phyloP scores from a whole-genome alignment of 495 filamentous ascomycete species.

The Penicillium samsonianum region DNA sequence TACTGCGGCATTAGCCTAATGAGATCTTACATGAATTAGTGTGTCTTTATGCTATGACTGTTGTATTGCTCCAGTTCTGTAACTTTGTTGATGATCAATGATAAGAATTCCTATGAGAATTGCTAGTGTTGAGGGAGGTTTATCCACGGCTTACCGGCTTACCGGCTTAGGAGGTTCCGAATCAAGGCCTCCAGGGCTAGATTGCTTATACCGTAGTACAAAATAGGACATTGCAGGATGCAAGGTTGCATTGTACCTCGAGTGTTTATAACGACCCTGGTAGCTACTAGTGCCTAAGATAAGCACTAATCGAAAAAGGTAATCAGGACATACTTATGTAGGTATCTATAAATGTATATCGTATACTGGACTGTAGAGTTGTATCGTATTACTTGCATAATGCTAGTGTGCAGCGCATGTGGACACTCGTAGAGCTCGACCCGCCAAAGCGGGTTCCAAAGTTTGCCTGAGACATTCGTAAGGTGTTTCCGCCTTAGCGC shows the following conservation, averaged over 20 bases:
- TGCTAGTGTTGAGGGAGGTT: not conserved
- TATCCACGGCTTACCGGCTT: not conserved
- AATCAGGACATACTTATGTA: not conserved
- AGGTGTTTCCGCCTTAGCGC: not conserved
- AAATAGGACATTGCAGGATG: not conserved
- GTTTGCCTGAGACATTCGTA: too few relatives aligned
- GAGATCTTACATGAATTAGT: not conserved
- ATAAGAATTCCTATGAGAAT: not conserved
- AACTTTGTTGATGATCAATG: not conserved
- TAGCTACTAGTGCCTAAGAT: not conserved
- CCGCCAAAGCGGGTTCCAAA: not conserved
- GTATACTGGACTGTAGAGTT: not conserved
- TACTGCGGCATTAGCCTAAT: conserved; percentile 55
- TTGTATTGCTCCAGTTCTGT: not conserved
- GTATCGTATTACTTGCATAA: not conserved
- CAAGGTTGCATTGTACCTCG: not conserved
- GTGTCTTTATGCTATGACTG: not conserved
- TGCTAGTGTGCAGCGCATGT: not conserved
- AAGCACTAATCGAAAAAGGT: not conserved
- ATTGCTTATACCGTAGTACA: not conserved
- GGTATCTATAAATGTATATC: not conserved
- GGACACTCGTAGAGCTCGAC: not conserved
- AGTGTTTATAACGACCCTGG: not conserved
- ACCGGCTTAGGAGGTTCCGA: not conserved
- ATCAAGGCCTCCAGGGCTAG: not conserved